A percentile compares a stretch with the other conserved stretches of the same genome.
These are phyloP conservation scores for Rhytidhysteron rufulum DNA, from an alignment of 2,329 filamentous ascomycete genomes.

Conservation along the genomic window DNA sequence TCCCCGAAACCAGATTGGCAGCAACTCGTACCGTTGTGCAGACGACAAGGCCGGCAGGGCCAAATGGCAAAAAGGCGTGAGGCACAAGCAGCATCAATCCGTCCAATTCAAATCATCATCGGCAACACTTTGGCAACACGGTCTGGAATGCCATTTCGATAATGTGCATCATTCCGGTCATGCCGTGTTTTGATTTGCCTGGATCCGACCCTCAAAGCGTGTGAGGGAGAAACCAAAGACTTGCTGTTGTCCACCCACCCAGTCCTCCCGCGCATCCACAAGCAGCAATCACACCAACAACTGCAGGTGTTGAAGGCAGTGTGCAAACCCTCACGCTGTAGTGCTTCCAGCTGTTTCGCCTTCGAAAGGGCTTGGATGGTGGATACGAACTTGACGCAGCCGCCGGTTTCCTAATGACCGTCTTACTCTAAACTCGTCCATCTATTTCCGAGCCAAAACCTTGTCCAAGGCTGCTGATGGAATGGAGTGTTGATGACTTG, in stretches of 20 bases:
- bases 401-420: constrained; percentile 18
- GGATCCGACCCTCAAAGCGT: not conserved
- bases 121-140: constrained; percentile 11
- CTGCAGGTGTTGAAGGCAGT: not conserved
- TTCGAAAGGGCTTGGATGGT: constrained; percentile 19
- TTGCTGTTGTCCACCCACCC: constrained; percentile 1
- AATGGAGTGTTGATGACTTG: too few relatives aligned
- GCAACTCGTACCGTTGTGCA: constrained; percentile 16
- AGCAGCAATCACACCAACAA: not conserved
- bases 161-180: constrained; percentile 20
- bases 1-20: constrained; percentile 19
- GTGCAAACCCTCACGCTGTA: constrained; percentile 13
- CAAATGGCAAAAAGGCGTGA: too few relatives aligned
- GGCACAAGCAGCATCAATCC: constrained; percentile 10
- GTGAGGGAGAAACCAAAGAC: not conserved
- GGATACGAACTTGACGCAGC: constrained; percentile 26
- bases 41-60: not conserved
- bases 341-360: constrained; percentile 13
- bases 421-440: constrained; percentile 34
- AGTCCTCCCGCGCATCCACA: constrained; percentile 6
- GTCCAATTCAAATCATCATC: constrained; percentile 11
- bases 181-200: constrained; percentile 28
- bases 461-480: constrained; percentile 29
- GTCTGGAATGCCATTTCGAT: constrained; percentile 24
- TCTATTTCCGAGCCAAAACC: constrained; percentile 32